phyloP scores from a whole-genome alignment of 768 basidiomycete genomes.

The Candolleomyces efflorescens region DNA sequence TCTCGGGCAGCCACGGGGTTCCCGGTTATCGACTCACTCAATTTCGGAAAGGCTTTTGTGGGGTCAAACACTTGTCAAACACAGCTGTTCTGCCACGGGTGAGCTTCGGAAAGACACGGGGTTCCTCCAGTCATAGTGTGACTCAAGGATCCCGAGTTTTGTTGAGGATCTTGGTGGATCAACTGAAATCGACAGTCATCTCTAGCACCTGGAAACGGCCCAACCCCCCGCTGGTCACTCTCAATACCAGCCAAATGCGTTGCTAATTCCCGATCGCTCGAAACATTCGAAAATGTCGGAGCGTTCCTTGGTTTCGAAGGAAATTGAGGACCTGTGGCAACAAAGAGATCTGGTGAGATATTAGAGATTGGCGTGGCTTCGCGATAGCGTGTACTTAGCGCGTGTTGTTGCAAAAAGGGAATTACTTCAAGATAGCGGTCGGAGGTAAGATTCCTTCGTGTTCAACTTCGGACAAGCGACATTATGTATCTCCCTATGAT shows the following conservation, averaged over 20 bases:
- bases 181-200: too few species aligned
- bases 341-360: background rate
- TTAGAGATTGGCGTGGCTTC: background rate
- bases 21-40: background rate
- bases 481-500: background rate
- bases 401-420: background rate
- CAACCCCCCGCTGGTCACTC: too few species aligned
- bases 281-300: background rate
- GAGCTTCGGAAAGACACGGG: too few species aligned
- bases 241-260: too few species aligned
- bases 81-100: too few species aligned
- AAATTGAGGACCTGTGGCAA: background rate
- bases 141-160: too few species aligned
- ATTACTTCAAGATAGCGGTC: background rate
- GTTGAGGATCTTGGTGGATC: too few species aligned
- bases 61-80: too few species aligned
- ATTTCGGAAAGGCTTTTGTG: background rate
- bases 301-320: background rate
- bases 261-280: too few species aligned
- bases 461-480: background rate
- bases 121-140: too few species aligned
- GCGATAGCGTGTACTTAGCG: background rate
- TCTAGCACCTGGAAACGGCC: too few species aligned
- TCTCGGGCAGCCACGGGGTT: background rate
- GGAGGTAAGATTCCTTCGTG: background rate